These are phyloP conservation scores for Colletotrichum gigasporum DNA, from an alignment of 2,329 filamentous ascomycete species.

Conservation along the genomic window DNA sequence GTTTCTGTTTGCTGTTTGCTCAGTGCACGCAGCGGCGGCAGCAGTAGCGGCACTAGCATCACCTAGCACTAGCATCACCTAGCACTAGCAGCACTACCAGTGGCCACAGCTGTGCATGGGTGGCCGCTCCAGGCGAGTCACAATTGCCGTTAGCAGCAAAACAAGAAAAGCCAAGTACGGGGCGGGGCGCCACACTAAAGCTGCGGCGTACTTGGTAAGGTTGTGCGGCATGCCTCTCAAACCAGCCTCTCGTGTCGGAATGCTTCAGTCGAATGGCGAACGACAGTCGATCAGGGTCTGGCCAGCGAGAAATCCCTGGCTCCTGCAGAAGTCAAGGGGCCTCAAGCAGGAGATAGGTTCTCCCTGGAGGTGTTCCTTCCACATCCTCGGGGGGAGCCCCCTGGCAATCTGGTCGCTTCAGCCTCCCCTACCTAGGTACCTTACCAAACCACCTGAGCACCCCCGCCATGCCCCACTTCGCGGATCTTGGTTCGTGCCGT, in stretches of 20 bases:
- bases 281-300: constrained; percentile 4
- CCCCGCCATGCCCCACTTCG: no score
- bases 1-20: no score
- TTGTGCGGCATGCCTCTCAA: constrained; percentile 17
- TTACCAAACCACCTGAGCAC: neutral
- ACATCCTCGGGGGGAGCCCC: no score
- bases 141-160: constrained; percentile 14
- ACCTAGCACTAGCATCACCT: neutral
- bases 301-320: neutral
- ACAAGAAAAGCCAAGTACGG: neutral
- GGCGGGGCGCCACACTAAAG: no score
- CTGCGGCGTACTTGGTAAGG: constrained; percentile 7
- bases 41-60: no score
- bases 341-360: no score
- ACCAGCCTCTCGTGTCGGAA: constrained; percentile 17
- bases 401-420: no score
- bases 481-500: neutral
- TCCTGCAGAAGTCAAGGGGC: neutral
- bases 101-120: neutral
- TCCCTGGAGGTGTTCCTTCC: no score
- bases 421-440: no score
- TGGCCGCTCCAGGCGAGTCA: neutral
- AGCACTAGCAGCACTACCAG: neutral
- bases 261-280: constrained; percentile 20
- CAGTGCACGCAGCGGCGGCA: no score